Base-by-base conservation (phyloP, 2,329 filamentous ascomycete genomes). In the Lomentospora prolificans region DNA sequence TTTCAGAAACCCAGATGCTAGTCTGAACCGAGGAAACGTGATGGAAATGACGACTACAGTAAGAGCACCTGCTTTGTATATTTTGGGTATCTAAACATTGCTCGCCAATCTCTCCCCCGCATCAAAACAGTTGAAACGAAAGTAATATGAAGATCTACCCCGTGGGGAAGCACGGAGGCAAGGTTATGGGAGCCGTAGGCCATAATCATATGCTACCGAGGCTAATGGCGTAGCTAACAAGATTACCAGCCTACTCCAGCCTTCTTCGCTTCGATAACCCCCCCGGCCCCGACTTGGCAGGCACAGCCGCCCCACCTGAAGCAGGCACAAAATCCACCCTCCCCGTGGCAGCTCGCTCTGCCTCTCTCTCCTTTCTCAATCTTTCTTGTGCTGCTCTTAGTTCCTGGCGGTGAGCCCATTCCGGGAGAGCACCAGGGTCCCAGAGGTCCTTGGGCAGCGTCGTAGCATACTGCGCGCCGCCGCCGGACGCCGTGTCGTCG, bases 401-500 rank as follows among this genome's bases (percentile, higher is more conserved):
- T 58, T 71, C 70, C 30, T 75, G 74, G 56, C 74, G 73, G 58
- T 46, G 52, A 9, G 80, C 81, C 69, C 73, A 75, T 8, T 73
- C 69, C 0, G 83, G 82, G 58, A 86, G 80, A 3, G 62, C 72
- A 2, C 64, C 65, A 1, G 82, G 80, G 60, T 86, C 73, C 81
- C 82, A 87, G 4, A 84, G 60, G 3, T 79, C 75, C 1, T 67
- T 63, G 1, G 75, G 64, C 50, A 86, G 64, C 1, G 84, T 84
- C 5, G 84, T 88, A 30, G 74, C 75, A 67, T 91, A 90, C 69
- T 88, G 84, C 72, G 22, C 7, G 30, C 30, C 30, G 12, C 83
- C 74, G 19, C 10, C 41, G 41, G 41, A 19, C 62, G n/a, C 66
- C 8, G 19, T 51, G 2, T 58, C 67, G 46, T 66, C 65, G 50